Base-by-base conservation (phyloP, 257 asterid species). In the Rubia yunnanensis region DNA sequence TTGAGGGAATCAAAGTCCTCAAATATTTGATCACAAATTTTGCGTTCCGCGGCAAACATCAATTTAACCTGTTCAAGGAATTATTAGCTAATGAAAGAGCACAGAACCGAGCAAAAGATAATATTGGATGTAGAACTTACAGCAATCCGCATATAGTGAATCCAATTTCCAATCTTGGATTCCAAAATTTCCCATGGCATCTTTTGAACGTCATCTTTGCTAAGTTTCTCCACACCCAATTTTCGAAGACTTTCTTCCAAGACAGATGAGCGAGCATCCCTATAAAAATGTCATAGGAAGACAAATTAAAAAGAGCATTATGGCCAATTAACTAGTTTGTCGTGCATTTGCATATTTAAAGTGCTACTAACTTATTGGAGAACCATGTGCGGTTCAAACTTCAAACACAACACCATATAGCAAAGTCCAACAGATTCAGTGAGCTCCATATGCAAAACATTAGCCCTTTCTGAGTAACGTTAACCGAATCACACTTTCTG, bases 111-210 rank as follows among this genome's bases (percentile, higher is more conserved):
- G 24, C 10, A 22, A 35, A 46, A 24, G 31, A 32, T 17, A 31
- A 41, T 59, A 2, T 28, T 27, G 35, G 36, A 20, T 27, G 35
- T 17, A n/a, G 23, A 74, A 67, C 77, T 64, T 82, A 94, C 99
- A 70, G 99, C 97, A 76, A 94, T 94, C 59, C 99, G 86, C 99
- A 94, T 94, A 76, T 88, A 90, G 81, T 94, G 99, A 81, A 94
- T 94, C 97, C 99, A 94, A 70, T 88, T 94, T 76, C 99, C 97
- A 70, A 94, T 94, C 79, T 94, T 94, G 68, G 96, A 95, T 88
- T 94, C 99, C 77, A 94, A 81, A 74, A 90, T 90, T 78, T 90
- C 99, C 99, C 99, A 94, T 56, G 88, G 95, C 99, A 94, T 94
- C 95, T 83, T 94, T 66, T 94, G 97, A 63, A 94, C 97, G 70